Evolutionary conservation across 202 grass and related monocot species (phyloP).

Genomic region (Brachypodium distachyon): DNA sequence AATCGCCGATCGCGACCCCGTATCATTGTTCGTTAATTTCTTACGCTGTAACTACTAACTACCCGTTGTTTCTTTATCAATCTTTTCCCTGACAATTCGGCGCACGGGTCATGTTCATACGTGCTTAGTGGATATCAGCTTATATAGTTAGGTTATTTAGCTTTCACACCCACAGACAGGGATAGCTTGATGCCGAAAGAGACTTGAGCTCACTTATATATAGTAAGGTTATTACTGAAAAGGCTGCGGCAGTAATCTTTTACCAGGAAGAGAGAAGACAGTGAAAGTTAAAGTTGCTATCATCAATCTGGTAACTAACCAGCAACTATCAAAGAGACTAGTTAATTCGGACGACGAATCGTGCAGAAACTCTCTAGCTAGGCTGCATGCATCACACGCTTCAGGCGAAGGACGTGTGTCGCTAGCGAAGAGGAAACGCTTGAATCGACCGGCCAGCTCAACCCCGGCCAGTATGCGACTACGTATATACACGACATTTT

Average conservation of each 20-base stretch:
- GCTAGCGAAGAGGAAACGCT: no score
- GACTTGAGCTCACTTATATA: background rate
- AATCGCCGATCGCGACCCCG: background rate
- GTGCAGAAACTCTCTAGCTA: background rate
- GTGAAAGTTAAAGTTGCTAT: background rate
- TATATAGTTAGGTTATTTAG: no score
- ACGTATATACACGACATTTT: no score
- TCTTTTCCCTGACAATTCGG: background rate
- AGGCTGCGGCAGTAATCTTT: slow-evolving; percentile 8
- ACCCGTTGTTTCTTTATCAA: background rate
- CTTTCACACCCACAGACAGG: no score
- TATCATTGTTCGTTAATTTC: background rate
- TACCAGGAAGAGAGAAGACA: background rate
- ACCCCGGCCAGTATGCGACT: no score
- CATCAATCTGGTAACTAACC: background rate
- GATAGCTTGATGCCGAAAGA: background rate
- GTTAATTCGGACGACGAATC: background rate
- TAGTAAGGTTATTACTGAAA: background rate
- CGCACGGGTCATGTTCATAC: background rate
- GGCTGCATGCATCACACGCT: no score
- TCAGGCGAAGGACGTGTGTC: no score
- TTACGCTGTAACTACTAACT: background rate
- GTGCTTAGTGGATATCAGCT: slow-evolving; percentile 14
- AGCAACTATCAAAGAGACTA: background rate
- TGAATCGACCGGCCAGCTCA: no score